phyloP scores from a whole-genome alignment of 2,329 filamentous ascomycete genomes.

The Ilyonectria destructans region DNA sequence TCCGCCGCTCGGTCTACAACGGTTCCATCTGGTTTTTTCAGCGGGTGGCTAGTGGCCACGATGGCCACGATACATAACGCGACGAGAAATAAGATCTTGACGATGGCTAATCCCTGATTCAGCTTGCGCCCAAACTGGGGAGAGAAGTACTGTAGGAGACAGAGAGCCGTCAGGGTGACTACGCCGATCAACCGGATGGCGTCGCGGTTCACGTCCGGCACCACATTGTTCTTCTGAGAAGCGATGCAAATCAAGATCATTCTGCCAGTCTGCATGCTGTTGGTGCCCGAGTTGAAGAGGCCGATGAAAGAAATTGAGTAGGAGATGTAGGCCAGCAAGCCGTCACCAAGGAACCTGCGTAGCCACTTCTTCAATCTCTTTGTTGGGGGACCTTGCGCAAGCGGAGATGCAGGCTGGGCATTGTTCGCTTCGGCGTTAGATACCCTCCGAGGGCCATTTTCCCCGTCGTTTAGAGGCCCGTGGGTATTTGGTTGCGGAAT shows the following conservation, averaged over 20 bases:
- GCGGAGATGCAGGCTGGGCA: neutral
- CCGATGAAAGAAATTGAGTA: slow-evolving; percentile 6
- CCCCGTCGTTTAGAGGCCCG: neutral
- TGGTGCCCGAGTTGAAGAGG: slow-evolving; percentile 26
- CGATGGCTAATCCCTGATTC: slow-evolving; percentile 13
- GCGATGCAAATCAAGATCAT: slow-evolving; percentile 9
- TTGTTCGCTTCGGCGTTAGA: neutral
- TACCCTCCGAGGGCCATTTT: neutral
- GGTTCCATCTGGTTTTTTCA: neutral
- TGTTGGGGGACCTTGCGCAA: neutral
- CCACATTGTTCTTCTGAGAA: neutral
- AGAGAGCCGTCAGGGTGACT: slow-evolving; percentile 2
- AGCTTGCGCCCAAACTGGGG: slow-evolving; percentile 8
- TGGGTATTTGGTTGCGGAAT: neutral
- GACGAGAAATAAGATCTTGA: neutral
- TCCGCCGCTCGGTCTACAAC: neutral
- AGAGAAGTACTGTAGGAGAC: slow-evolving; percentile 23
- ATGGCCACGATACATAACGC: slow-evolving; percentile 1
- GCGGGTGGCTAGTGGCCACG: neutral
- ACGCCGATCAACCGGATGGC: slow-evolving; percentile 16
- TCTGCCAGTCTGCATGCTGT: slow-evolving; percentile 20
- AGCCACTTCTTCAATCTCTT: neutral
- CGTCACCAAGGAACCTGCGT: neutral
- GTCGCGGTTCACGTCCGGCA: slow-evolving; percentile 3
- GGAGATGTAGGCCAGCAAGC: slow-evolving; percentile 6